These are phyloP conservation scores for Fraxinus nigra DNA, from an alignment of 305 asterid genomes.

Conservation along the genomic window DNA sequence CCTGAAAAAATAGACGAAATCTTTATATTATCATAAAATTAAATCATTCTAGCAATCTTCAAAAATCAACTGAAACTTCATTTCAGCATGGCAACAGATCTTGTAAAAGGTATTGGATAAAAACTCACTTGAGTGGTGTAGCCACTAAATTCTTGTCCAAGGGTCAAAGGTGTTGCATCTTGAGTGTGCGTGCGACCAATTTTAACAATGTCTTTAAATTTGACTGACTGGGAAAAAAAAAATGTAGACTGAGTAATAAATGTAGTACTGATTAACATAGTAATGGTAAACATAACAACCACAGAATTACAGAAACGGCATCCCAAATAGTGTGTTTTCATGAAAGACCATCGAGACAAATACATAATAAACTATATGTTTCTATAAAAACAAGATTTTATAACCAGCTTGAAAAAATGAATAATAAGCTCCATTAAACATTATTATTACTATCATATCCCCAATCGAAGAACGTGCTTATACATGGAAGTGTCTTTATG, in stretches of 20 bases:
- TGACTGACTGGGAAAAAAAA: conserved; percentile 53
- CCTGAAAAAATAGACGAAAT: conserved; percentile 42
- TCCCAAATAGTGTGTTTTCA: neutral
- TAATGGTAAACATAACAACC: neutral
- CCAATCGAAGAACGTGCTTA: neutral
- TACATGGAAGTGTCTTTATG: neutral
- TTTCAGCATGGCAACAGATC: neutral
- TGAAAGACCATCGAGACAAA: neutral
- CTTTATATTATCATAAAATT: neutral
- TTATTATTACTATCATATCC: neutral
- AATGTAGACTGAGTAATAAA: conserved; percentile 8
- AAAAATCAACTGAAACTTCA: conserved; percentile 13
- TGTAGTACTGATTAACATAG: neutral
- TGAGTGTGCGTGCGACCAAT: conserved; percentile 98
- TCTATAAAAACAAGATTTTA: neutral
- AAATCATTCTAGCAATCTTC: conserved; percentile 4
- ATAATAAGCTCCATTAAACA: neutral
- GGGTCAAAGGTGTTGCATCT: conserved; percentile 97
- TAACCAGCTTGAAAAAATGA: neutral
- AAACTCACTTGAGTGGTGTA: conserved; percentile 85
- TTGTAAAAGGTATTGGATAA: conserved; percentile 7
- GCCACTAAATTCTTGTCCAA: conserved; percentile 98
- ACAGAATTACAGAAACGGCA: neutral
- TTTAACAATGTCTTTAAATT: conserved; percentile 83
- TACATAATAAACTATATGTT: neutral